phyloP scores from a whole-genome alignment of 352 stramenopile species.

The Pythium myriotylum region DNA sequence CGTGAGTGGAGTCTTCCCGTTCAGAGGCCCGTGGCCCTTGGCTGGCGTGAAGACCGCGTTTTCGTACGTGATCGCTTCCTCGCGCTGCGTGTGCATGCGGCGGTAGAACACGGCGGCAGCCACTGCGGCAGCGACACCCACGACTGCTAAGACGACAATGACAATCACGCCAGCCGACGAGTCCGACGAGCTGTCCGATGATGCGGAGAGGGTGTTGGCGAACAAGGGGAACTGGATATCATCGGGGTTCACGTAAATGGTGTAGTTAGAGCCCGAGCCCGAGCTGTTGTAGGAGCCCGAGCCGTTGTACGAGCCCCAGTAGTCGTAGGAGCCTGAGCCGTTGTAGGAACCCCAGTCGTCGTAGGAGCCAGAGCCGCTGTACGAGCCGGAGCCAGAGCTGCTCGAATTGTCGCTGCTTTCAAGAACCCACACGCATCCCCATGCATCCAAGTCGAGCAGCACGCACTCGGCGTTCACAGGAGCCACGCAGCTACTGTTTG shows the following conservation, averaged over 20 bases:
- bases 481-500: conserved; percentile 47
- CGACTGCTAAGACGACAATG: too few relatives aligned
- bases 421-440: conserved; percentile 55
- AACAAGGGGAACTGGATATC: conserved; percentile 6
- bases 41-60: too few relatives aligned
- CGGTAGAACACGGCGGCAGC: too few relatives aligned
- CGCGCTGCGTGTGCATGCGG: too few relatives aligned
- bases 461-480: conserved; percentile 49
- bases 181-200: not conserved
- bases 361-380: not conserved
- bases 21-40: too few relatives aligned
- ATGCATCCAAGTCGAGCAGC: conserved; percentile 61
- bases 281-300: not conserved
- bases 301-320: not conserved
- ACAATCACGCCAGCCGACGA: not conserved
- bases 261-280: not conserved
- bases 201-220: not conserved
- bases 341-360: not conserved
- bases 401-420: not conserved
- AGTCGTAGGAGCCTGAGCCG: conserved; percentile 1
- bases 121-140: too few relatives aligned
- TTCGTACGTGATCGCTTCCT: too few relatives aligned
- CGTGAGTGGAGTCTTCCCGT: too few relatives aligned
- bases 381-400: too few relatives aligned
- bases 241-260: too few relatives aligned